Base-by-base conservation (phyloP, 2,329 filamentous ascomycete genomes). In the Raffaelea albimanens region DNA sequence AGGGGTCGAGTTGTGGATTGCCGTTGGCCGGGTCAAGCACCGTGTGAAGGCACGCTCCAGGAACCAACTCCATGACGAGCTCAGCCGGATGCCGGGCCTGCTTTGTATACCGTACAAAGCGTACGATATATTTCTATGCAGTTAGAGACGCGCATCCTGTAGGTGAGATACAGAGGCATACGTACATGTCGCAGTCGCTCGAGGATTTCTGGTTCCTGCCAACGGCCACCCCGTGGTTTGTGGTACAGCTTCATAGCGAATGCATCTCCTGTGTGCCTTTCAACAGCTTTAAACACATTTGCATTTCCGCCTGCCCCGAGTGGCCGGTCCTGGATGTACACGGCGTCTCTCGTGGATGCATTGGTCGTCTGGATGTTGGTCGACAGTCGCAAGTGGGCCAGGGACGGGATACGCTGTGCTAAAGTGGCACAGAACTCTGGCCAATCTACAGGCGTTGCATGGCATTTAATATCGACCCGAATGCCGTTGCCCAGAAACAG, bases 21-120 rank as follows among this genome's bases (percentile, higher is more conserved):
- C 9, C 21, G 9, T 20, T 31, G 3, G 23, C n/a, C 3, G 20
- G 20, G 4, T 29, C 23, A 9, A 45, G 33, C 5, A 40, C 10
- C 13, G 18, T 20, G 16, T 18, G 16, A 20, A 45, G 36, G 19
- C 9, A 40, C 2, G 21, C 19, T 5, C 44, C 44, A 4, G 19
- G 18, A 13, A 45, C 13, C 16, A 21, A 29, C 44, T 45, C 44
- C 44, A 45, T 45, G 33, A 45, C 36, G 20, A 45, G 44, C 22
- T 21, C 18, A 16, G 44, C 22, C 18, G 11, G 14, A 20, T 45
- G 34, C 16, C 19, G 9, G 3, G 44, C 7, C 16, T 10, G 33
- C 8, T 22, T 19, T 14, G 16, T 45, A 16, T 40, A 39, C 14
- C 20, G 18, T 3, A 45, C 21, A 19, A 38, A 45, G 8, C 20